Evolutionary conservation across 2,329 filamentous ascomycete genomes (phyloP), one percentile per base, ranked within the genome.

Genomic region (Neofusicoccum sp.): DNA sequence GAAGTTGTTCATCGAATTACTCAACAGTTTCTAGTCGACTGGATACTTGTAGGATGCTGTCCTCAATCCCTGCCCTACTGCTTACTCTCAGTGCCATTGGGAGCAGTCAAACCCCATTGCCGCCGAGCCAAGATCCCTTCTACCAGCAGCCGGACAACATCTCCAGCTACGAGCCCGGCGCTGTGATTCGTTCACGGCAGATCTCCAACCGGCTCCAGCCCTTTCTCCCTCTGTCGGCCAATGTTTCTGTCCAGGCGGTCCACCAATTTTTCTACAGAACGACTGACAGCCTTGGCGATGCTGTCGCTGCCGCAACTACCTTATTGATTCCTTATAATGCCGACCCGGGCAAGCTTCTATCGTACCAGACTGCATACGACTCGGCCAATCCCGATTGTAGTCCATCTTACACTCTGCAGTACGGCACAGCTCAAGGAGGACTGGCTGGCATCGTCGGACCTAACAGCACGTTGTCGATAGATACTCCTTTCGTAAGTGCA

Each of bases 241-340:
- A 34, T 28, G 56, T 45, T 8, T 38, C 38, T 2, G 28, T 59
- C 7, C 12, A 59, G 24, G 53, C 56, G 14, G 63, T 58, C 1
- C 65, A 66, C 48, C 56, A 67, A 43, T 64, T 65, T 26, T 58
- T 68, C 6, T 68, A 63, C 54, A 61, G 63, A 8, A 65, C 64
- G 4, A 68, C 65, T 5, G 63, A 64, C 36, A 48, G 63, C 14
- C 56, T 62, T 20, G 64, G 63, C 26, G 43, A 64, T 24, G 63
- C 66, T 16, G 61, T 63, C 12, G 66, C 58, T 24, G 66, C 63
- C 3, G 64, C 65, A 3, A 67, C 63, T 11, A 67, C 66, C 1
- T 33, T 66, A 5, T 49, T 67, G 24, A 33, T 60, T 5, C 65
- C 66, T 8, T 43, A 24, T 61, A 28, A 45, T 3, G 33, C 38